Evolutionary conservation across 116 monocot species (phyloP), one percentile per base, ranked within the genome.

Genomic region (Posidonia oceanica): DNA sequence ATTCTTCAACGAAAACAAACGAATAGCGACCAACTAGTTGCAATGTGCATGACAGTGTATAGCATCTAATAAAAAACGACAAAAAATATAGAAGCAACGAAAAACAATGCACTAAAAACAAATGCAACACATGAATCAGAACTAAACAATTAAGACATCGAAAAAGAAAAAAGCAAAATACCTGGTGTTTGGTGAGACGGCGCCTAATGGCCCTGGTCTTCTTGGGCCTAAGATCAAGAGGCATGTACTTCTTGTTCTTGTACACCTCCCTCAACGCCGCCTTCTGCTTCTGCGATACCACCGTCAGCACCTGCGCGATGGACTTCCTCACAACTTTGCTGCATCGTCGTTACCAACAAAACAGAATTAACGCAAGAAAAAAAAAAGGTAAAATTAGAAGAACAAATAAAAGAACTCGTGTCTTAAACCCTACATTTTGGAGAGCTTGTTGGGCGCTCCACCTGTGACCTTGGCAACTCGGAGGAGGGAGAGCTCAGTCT

Each of bases 121-220:
- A 42, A 42, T 42, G 42, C 42, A 42, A 42, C 42, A 42, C 7
- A 42, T 42, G 8, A 4, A 8, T 8, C 8, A 5, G 42, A 42
- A 42, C 42, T 5, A 11, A 16, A 14, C 5, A 42, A 0, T 37
- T 42, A 42, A 3, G 37, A 14, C 29, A 0, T 29, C 20, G 23
- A 68, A 2, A 52, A 68, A 52, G 12, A 8, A 29, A 52, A 23
- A 18, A 14, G 3, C 3, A 37, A 59, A 2, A 3, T 40, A 73
- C 73, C 73, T 73, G 73, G 39, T 73, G 73, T 36, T 73, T 73
- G 53, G 73, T 73, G 36, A 73, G 64, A n/a, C 73, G 73, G 23
- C 63, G 59, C 52, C 73, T 62, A 51, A 73, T 73, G 36, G 73
- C 73, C 52, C 73, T 61, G 63, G 73, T 73, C 36, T 73, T 73